Base-by-base conservation (phyloP, 2,329 filamentous ascomycete species). In the Sporothrix inflata region DNA sequence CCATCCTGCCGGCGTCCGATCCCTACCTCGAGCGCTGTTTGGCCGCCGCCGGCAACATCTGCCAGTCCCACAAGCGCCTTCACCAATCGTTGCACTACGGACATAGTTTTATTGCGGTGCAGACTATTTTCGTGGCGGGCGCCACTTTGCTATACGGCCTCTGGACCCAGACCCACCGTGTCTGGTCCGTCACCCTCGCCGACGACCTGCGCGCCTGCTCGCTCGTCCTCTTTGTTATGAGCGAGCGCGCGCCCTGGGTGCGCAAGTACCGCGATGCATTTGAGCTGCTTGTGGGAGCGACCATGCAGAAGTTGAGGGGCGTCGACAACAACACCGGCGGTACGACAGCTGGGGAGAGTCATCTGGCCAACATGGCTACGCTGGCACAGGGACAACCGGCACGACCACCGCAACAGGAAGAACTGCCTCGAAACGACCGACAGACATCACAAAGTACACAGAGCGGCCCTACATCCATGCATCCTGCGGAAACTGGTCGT, bases 121-220 rank as follows among this genome's bases (percentile, higher is more conserved):
- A 84, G 71, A 83, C 81, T 1, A 79, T 83, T 7, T 84, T 84
- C 70, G 81, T 83, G 0, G 80, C 82, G 1, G 82, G 82, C 6
- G 79, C 82, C 14, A 83, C 82, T 1, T 77, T 83, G 65, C 75
- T 81, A 1, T 81, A 81, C 72, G 79, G 77, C 3, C 78, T 82
- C 1, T 82, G 80, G 80, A 84, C 82, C 2, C 82, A 83, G 55
- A 82, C 80, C n/a, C 79, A 83, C 53, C 77, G 79, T 42, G 79
- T 85, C 11, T 86, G 84, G 84, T 84, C 83, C 11, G 81, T 85
- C n/a, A 79, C 80, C 6, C 80, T 85, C 71, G 83, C 83, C 74
- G 84, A 86, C 74, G 83, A 86, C 63, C 81, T 86, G 66, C 83
- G 84, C 45, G 83, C 84, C 3, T 85, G 83, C 77, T 85, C 83